phyloP scores from a whole-genome alignment of 495 filamentous ascomycete genomes.

The Apodospora peruviana region DNA sequence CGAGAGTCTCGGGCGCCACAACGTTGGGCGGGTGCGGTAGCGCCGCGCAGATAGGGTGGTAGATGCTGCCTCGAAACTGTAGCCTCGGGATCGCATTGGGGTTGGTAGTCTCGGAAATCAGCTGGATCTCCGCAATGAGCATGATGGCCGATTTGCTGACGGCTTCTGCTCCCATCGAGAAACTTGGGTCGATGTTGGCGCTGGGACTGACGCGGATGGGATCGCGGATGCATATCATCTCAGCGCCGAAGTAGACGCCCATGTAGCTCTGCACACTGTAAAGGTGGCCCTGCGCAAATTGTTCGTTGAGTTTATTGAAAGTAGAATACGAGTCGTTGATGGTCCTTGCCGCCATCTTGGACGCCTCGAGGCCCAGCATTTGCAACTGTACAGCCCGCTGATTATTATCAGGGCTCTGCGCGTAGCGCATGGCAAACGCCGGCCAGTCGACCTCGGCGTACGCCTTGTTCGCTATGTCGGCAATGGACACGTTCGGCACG shows the following conservation, averaged over 20 bases:
- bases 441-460: conserved; percentile 28
- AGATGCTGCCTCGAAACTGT: conserved; percentile 23
- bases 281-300: conserved; percentile 6
- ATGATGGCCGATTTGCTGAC: conserved; percentile 24
- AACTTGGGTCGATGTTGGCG: conserved; percentile 10
- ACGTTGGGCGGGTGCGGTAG: conserved; percentile 8
- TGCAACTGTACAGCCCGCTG: conserved; percentile 17
- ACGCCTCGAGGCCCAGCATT: conserved; percentile 34
- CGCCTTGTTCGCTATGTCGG: conserved; percentile 15
- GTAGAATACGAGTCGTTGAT: conserved; percentile 39
- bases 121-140: conserved; percentile 23
- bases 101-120: conserved; percentile 9
- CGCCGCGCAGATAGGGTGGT: conserved; percentile 13
- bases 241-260: conserved; percentile 40
- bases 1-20: conserved; percentile 14
- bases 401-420: conserved; percentile 8
- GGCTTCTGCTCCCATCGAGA: not conserved
- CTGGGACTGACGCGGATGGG: conserved; percentile 28
- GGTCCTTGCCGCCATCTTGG: conserved; percentile 35
- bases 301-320: conserved; percentile 26
- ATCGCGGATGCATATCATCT: conserved; percentile 36
- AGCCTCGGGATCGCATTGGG: conserved; percentile 11
- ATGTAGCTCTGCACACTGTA: conserved; percentile 8
- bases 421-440: conserved; percentile 8
- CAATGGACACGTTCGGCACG: conserved; percentile 24